A percentile compares a stretch with the other conserved stretches of the same genome.
Evolutionary conservation across 2,329 filamentous ascomycete species (phyloP).

Genomic region (Trichoderma hamatum): DNA sequence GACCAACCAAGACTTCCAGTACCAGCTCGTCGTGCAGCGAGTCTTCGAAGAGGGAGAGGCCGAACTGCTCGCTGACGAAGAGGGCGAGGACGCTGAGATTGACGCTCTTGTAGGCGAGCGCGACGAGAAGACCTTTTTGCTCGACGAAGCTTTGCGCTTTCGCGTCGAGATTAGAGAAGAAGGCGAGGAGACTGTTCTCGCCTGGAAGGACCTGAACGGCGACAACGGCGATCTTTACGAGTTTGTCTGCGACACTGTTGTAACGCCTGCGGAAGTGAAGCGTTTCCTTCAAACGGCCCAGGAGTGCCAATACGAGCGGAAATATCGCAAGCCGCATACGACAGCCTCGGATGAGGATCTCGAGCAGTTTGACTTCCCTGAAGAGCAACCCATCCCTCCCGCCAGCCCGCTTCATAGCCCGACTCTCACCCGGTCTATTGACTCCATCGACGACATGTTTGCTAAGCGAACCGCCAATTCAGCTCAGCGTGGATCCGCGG

Average conservation of each 20-base stretch:
- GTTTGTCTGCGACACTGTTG: slow-evolving; percentile 85
- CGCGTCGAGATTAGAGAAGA: slow-evolving; percentile 79
- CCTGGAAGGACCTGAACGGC: slow-evolving; percentile 93
- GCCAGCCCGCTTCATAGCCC: slow-evolving; percentile 66
- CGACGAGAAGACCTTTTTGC: slow-evolving; percentile 95
- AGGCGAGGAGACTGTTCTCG: slow-evolving; percentile 82
- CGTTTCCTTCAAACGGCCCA: slow-evolving; percentile 81
- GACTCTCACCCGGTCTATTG: slow-evolving; percentile 55
- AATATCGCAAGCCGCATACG: slow-evolving; percentile 79
- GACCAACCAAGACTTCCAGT: slow-evolving; percentile 94
- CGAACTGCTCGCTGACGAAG: slow-evolving; percentile 86
- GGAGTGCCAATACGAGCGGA: slow-evolving; percentile 97
- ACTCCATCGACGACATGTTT: slow-evolving; percentile 61
- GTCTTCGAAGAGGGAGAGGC: slow-evolving; percentile 98
- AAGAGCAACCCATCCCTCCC: slow-evolving; percentile 64
- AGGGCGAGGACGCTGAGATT: slow-evolving; percentile 76
- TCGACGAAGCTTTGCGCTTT: slow-evolving; percentile 91
- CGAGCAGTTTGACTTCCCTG: slow-evolving; percentile 76
- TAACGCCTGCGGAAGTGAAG: slow-evolving; percentile 70
- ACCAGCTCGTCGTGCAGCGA: slow-evolving; percentile 93
- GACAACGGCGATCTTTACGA: slow-evolving; percentile 96
- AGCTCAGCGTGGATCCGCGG: slow-evolving; percentile 47
- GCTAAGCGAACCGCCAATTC: slow-evolving; percentile 53
- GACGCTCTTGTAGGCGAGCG: slow-evolving; percentile 78
- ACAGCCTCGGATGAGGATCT: slow-evolving; percentile 82